Evolutionary conservation across 805 yeast species (phyloP).

Genomic region (Barnettozyma wickerhamii): DNA sequence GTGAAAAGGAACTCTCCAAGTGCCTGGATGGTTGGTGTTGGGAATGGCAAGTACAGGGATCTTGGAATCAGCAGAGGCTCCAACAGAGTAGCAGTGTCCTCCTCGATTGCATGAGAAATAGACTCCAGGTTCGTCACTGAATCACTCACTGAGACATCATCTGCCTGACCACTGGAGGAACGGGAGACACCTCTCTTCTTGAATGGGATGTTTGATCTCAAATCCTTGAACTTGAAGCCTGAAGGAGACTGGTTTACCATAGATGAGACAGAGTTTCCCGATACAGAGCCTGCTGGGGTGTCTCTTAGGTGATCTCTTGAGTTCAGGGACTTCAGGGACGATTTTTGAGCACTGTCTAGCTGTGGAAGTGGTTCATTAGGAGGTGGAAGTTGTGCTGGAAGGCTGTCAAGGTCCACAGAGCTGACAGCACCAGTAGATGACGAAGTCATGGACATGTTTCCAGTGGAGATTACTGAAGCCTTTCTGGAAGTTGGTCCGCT

Average conservation of each 20-base stretch:
- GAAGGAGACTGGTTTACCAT: slow-evolving; percentile 1
- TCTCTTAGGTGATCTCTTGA: slow-evolving; percentile 21
- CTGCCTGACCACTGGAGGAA: slow-evolving; percentile 17
- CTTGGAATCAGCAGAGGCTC: slow-evolving; percentile 68
- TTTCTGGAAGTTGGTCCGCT: slow-evolving; percentile 29
- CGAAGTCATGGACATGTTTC: slow-evolving; percentile 26
- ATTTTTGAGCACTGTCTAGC: slow-evolving; percentile 11
- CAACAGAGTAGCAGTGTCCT: slow-evolving; percentile 27
- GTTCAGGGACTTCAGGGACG: slow-evolving; percentile 9
- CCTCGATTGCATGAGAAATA: slow-evolving; percentile 11
- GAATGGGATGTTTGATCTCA: slow-evolving; percentile 14
- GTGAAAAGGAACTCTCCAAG: slow-evolving; percentile 71
- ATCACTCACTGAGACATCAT: slow-evolving; percentile 15
- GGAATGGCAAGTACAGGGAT: slow-evolving; percentile 62
- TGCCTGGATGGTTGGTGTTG: slow-evolving; percentile 56
- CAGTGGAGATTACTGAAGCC: slow-evolving; percentile 33
- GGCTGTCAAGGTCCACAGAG: slow-evolving; percentile 34
- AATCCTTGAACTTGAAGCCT: slow-evolving; percentile 17
- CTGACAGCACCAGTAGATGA: slow-evolving; percentile 24
- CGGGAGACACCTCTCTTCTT: slow-evolving; percentile 17
- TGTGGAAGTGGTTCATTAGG: slow-evolving; percentile 50
- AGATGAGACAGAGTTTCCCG: slow-evolving; percentile 21
- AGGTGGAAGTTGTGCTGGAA: slow-evolving; percentile 47
- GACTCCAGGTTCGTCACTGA: slow-evolving; percentile 15
- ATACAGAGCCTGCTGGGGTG: slow-evolving; percentile 47